Conservation (phyloP, 2,329 filamentous ascomycete species). For the Pseudocercospora eumusae region DNA sequence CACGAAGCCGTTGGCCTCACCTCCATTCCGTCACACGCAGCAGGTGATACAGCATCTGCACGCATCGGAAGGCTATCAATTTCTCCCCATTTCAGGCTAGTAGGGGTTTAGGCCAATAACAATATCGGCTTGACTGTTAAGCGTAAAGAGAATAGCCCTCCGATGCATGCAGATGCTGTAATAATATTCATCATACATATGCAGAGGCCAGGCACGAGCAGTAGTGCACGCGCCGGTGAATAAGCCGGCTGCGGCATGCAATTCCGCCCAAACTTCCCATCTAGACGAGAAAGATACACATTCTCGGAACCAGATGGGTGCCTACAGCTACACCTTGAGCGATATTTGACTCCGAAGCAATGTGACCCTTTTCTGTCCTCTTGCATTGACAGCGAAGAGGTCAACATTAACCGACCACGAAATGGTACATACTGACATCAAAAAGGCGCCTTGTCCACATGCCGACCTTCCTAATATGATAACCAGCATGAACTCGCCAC, state of each 20-base stretch:
- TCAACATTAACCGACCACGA: not conserved
- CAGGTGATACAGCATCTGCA: no score
- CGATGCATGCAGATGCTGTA: no score
- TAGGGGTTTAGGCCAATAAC: no score
- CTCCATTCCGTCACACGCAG: not conserved
- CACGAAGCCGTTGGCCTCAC: constrained; percentile 10
- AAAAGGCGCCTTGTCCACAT: not conserved
- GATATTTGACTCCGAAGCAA: not conserved
- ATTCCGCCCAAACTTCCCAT: constrained; percentile 2
- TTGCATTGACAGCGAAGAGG: not conserved
- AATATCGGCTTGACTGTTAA: no score
- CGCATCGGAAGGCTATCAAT: no score
- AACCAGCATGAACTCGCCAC: not conserved
- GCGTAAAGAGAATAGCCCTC: no score
- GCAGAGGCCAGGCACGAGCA: constrained; percentile 6
- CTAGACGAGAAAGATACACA: constrained; percentile 3
- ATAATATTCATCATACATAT: no score
- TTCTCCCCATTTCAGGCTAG: no score
- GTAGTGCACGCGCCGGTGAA: not conserved
- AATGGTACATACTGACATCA: not conserved
- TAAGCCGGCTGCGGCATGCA: not conserved
- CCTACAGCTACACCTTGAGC: not conserved
- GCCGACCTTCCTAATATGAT: not conserved
- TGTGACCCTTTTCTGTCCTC: not conserved
- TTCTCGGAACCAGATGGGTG: not conserved